Evolutionary conservation across 2,329 filamentous ascomycete genomes (phyloP).

Genomic region (Scedosporium aurantiacum): DNA sequence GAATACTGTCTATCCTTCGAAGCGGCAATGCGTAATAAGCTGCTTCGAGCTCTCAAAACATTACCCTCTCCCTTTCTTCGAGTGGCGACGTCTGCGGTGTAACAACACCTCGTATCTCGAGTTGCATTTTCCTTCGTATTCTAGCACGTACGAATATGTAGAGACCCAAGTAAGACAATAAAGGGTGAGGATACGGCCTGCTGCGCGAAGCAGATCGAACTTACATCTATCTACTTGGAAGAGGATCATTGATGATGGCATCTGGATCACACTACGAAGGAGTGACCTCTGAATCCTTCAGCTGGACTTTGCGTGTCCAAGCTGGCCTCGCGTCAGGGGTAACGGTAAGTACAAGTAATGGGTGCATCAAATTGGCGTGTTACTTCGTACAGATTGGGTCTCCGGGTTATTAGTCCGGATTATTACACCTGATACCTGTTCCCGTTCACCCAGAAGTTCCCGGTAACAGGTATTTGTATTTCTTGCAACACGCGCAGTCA

Average conservation of each 20-base stretch:
- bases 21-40: no score
- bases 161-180: no score
- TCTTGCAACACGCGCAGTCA: neutral
- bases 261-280: no score
- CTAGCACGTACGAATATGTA: neutral
- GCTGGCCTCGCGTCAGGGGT: neutral
- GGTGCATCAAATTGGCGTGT: neutral
- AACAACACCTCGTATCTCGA: neutral
- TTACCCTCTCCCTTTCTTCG: neutral
- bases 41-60: no score
- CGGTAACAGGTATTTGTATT: neutral
- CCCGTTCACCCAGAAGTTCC: neutral
- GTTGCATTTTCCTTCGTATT: neutral
- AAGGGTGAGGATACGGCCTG: neutral
- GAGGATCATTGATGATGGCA: no score
- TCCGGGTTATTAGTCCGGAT: neutral
- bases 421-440: neutral
- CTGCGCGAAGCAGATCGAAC: neutral
- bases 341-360: neutral
- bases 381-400: neutral
- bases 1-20: no score
- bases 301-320: neutral
- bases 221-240: no score
- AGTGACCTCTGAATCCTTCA: neutral
- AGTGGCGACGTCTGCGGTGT: neutral